A percentile compares a stretch with the other conserved stretches of the same genome.
Evolutionary conservation across 257 asterid genomes (phyloP).

Genomic region (Solanum sejunctum): DNA sequence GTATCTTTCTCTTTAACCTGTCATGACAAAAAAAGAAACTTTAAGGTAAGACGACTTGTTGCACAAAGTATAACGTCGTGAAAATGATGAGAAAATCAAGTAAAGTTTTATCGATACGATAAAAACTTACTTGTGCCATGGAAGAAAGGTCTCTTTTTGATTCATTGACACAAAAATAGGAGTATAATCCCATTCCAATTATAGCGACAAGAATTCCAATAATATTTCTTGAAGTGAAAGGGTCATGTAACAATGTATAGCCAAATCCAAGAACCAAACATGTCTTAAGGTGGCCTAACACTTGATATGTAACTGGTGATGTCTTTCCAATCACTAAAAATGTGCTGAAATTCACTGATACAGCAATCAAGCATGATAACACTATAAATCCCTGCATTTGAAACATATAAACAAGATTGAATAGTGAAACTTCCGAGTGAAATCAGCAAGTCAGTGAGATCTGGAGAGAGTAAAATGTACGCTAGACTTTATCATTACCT

Average conservation of each 20-base stretch:
- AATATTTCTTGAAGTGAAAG: constrained; percentile 66
- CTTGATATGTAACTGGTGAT: constrained; percentile 93
- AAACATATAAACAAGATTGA: background rate
- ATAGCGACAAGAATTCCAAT: constrained; percentile 67
- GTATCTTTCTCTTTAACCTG: constrained; percentile 66
- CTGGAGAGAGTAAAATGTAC: no score
- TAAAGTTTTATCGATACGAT: no score
- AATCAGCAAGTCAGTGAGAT: no score
- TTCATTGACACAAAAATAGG: constrained; percentile 71
- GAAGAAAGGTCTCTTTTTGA: constrained; percentile 43
- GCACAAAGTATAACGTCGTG: no score
- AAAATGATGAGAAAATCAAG: no score
- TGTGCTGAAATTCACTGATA: constrained; percentile 85
- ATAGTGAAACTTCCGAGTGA: background rate
- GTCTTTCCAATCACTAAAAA: constrained; percentile 89
- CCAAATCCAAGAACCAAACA: constrained; percentile 89
- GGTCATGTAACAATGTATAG: constrained; percentile 74
- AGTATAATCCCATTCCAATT: constrained; percentile 75
- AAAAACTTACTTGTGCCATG: constrained; percentile 26
- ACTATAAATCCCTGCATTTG: constrained; percentile 71
- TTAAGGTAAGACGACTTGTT: no score
- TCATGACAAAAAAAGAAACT: background rate
- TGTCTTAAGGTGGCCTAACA: constrained; percentile 76
- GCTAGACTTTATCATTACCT: no score
- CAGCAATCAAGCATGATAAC: constrained; percentile 81